Base-by-base conservation (phyloP, 441 rosid species). In the Euphorbia corollata region DNA sequence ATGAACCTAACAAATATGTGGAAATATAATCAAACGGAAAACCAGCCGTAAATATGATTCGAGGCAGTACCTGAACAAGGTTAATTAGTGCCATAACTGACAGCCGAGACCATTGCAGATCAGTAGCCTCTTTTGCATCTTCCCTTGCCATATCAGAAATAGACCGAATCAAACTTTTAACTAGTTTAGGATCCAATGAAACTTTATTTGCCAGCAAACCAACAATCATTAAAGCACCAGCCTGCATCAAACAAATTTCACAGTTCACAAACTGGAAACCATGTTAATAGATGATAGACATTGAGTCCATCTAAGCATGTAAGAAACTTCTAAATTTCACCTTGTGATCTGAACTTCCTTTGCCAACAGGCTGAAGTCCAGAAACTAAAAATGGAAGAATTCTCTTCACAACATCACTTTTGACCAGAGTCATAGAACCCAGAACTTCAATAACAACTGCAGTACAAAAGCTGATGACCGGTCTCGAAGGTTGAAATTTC, bases 211-310 rank as follows among this genome's bases (percentile, higher is more conserved):
- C 90, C 69, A 95, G 80, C 68, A 87, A 72, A 63, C 96, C 83
- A 65, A 86, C 85, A 83, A 90, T 83, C 96, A 95, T 95, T 74
- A 95, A 78, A 63, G 96, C 86, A 81, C 96, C 87, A 58, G 99
- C 98, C 99, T 95, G 76, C 64, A 80, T 10, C 63, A 51, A 41
- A 22, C 9, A 68, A 59, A 67, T 23, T 59, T 56, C 24, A 53
- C 75, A 65, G 57, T 22, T 54, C 20, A 71, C 36, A 50, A 64
- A 47, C 2, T 63, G 34, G 59, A 67, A 58, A 56, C 16, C 11
- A 27, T 27, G 39, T 7, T 23, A 53, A 45, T 6, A 30, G 15
- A 48, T 56, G 5, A 63, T 8, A 8, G 22, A 51, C 56, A 36
- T 11, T n/a, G 13, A 41, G 47, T 56, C 34, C n/a, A 53, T 53